Conservation (phyloP, 495 filamentous ascomycete genomes). For the Xylaria flabelliformis region DNA sequence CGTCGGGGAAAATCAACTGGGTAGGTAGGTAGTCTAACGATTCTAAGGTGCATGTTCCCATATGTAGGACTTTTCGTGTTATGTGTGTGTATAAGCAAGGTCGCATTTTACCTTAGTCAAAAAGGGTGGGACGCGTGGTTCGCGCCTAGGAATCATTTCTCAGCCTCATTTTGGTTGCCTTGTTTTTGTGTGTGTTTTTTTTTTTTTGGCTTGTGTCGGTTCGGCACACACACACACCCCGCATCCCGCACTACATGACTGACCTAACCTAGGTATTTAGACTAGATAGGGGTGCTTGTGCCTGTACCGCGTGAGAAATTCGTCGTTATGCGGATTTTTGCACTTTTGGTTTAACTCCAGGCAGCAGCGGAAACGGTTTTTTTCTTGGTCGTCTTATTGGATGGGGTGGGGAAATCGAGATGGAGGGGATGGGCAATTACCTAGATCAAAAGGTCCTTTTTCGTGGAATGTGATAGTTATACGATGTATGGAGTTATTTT, state of each 20-base stretch:
- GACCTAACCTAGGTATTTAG: too few relatives aligned
- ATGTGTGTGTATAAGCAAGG: neutral
- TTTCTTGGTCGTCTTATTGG: constrained; percentile 3
- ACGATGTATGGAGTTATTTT: neutral
- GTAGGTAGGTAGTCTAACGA: neutral
- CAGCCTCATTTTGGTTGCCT: constrained; percentile 28
- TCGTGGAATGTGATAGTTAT: neutral
- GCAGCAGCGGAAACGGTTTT: constrained; percentile 2
- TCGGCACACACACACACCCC: neutral
- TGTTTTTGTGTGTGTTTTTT: too few relatives aligned
- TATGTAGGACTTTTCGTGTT: constrained; percentile 11
- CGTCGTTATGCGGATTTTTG: neutral
- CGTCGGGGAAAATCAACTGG: too few relatives aligned
- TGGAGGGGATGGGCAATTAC: neutral
- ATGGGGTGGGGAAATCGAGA: neutral
- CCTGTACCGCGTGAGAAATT: neutral
- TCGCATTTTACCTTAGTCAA: neutral
- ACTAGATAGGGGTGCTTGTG: neutral
- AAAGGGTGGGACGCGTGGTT: neutral
- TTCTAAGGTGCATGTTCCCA: neutral
- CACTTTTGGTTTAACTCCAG: constrained; percentile 16
- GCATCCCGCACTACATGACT: neutral
- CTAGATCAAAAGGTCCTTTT: neutral
- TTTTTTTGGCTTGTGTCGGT: too few relatives aligned
- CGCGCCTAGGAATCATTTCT: constrained; percentile 6